Evolutionary conservation across 805 yeast genomes (phyloP), one percentile per base, ranked within the genome.

Genomic region (Metschnikowia cerradonensis): DNA sequence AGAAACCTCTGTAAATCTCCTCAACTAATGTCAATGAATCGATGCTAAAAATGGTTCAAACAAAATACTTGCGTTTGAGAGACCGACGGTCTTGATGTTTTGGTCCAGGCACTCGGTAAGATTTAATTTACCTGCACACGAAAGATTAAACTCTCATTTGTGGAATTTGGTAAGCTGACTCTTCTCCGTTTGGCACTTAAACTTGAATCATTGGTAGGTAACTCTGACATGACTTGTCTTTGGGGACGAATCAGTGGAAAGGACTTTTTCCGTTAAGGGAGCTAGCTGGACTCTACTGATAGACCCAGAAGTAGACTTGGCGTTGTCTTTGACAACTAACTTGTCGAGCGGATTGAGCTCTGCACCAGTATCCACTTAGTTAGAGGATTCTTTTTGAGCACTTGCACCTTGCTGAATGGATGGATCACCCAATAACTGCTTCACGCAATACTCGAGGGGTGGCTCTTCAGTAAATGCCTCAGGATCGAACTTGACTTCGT

Each of bases 211-310:
- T 58, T 82, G 85, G 65, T 79, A 92, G 1, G 94, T 65, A 1
- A 64, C 66, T 3, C 71, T 52, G 0, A 94, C 88, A 26, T 2
- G 76, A 71, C 55, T 87, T 96, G 11, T 15, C 32, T 5, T 70
- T 64, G 10, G 78, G 60, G 6, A 69, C 67, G 58, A 92, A 87
- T 51, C 88, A 79, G 52, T 89, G 84, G 10, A 94, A 84, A 11
- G 85, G 69, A 50, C 97, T 75, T 42, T 83, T 78, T n/a, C 98
- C 97, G 60, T 84, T 89, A 15, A 91, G 94, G 26, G 88, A 79
- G 52, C 97, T 76, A n/a, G 92, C 67, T 92, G 98, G 26, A 94
- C 79, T 60, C 97, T 75, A 0, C 96, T 88, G 5, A 75, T 70
- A 0, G 83, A 74, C 7, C 78, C 83, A 5, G 67, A 63, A 2